Evolutionary conservation across 768 basidiomycete species (phyloP), one percentile per base, ranked within the genome.

Genomic region (Gelatoporia subvermispora): DNA sequence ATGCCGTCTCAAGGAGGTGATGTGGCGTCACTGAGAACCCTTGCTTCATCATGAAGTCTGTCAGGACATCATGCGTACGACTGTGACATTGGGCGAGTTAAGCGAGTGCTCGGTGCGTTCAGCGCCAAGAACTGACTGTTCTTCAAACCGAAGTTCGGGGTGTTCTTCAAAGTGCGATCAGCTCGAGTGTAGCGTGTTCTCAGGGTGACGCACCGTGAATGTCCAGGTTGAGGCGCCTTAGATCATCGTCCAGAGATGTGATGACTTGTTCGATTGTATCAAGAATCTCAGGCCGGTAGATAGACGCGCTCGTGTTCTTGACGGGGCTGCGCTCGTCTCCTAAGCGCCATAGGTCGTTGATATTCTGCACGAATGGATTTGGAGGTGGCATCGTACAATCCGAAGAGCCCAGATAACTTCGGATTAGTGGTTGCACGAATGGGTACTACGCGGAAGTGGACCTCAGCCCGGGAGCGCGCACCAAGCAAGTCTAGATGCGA

Each of bases 41-140:
- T 23, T 81, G 79, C 39, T 72, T 71, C 38, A 67, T 72, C 75
- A 91, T 79, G 61, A 88, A 89, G 0, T 66, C 61, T 0, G 87
- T 85, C 20, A 87, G 74, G 2, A 70, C 72, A 56, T 89, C 84
- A 54, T 91, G 88, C 0, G 88, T 82, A 65, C 82, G 71, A 43
- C 85, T 89, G 44, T 16, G 17, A 31, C 10, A 15, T 7, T 22
- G 13, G 23, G 7, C 8, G 4, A 9, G 4, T 43, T 16, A n/a
- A 21, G 23, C 39, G n/a, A 7, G 22, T 25, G 24, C n/a, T 8
- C 28, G 22, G 8, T 13, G 4, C 17, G 28, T 35, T 37, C 16
- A 38, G 35, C 11, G 9, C 31, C 23, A 17, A 16, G 8, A 45
- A 39, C 61, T 20, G n/a, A 88, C 85, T 68, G 70, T 70, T 90